These are phyloP conservation scores for Ceratocystis lukuohia DNA, from an alignment of 2,329 filamentous ascomycete species.

Conservation along the genomic window DNA sequence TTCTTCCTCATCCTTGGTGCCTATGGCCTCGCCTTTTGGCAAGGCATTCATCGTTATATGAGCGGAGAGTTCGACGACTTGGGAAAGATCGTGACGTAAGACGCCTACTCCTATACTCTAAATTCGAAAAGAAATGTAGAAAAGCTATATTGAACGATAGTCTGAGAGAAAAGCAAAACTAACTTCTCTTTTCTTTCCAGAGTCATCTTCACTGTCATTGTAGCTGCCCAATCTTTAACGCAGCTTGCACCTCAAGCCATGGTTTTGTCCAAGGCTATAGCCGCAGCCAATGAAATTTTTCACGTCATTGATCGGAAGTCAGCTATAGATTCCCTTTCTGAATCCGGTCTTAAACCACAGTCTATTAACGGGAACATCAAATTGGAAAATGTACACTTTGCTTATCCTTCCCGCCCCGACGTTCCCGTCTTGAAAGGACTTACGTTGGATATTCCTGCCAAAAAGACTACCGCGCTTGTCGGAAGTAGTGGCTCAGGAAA, in stretches of 20 bases:
- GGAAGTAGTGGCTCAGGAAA: conserved; percentile 47
- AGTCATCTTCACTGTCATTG: conserved; percentile 35
- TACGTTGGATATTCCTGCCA: conserved; percentile 32
- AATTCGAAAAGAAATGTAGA: background rate
- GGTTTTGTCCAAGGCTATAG: conserved; percentile 34
- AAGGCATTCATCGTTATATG: conserved; percentile 35
- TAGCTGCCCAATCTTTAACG: conserved; percentile 34
- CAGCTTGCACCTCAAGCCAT: conserved; percentile 36
- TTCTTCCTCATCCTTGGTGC: conserved; percentile 37
- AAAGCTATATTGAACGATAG: background rate
- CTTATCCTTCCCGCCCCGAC: conserved; percentile 43
- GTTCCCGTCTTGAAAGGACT: conserved; percentile 34
- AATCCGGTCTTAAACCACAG: conserved; percentile 25
- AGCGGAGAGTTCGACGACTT: conserved; percentile 33
- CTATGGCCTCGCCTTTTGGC: conserved; percentile 39
- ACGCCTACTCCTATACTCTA: conserved; percentile 1
- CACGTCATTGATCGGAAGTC: conserved; percentile 35
- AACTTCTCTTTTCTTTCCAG: conserved; percentile 21
- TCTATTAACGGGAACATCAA: conserved; percentile 33
- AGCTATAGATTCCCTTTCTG: conserved; percentile 32
- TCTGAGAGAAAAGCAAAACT: background rate
- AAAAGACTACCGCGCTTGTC: conserved; percentile 41
- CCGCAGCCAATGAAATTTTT: conserved; percentile 36
- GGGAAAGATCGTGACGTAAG: conserved; percentile 35
- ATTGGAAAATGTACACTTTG: conserved; percentile 37